Percentiles rank a stretch among this genome's conserved stretches.
phyloP scores from a whole-genome alignment of 441 rosid genomes.

The Syzygium malaccense region DNA sequence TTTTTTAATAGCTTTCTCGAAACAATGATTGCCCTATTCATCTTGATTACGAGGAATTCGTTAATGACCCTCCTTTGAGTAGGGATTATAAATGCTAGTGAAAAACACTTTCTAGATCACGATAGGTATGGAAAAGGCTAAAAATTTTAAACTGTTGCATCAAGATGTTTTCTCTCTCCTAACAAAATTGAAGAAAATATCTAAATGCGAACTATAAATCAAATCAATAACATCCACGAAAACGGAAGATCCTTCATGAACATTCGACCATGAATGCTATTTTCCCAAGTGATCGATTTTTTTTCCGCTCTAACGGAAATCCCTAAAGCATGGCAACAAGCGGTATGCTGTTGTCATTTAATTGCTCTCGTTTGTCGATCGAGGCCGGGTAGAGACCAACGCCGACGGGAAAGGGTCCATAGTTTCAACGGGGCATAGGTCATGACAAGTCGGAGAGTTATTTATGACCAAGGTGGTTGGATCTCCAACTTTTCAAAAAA shows the following conservation, averaged over 20 bases:
- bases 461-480: not conserved
- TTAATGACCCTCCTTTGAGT: not conserved
- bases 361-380: not conserved
- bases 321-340: not conserved
- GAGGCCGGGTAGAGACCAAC: accelerated
- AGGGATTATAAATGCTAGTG: not conserved
- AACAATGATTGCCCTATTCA: not conserved
- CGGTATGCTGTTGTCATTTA: not conserved
- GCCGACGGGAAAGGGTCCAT: not conserved
- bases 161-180: not conserved
- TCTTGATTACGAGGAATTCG: not conserved
- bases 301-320: not conserved
- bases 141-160: not conserved
- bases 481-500: not conserved
- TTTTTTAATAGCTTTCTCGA: not conserved
- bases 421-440: not conserved
- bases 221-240: not conserved
- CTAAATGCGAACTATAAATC: not conserved
- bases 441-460: not conserved
- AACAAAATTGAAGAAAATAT: not conserved
- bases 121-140: not conserved
- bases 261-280: not conserved
- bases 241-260: not conserved
- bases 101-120: not conserved
- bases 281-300: not conserved